Evolutionary conservation across 306 rosid genomes (phyloP).

Genomic region (Cajanus cajan): DNA sequence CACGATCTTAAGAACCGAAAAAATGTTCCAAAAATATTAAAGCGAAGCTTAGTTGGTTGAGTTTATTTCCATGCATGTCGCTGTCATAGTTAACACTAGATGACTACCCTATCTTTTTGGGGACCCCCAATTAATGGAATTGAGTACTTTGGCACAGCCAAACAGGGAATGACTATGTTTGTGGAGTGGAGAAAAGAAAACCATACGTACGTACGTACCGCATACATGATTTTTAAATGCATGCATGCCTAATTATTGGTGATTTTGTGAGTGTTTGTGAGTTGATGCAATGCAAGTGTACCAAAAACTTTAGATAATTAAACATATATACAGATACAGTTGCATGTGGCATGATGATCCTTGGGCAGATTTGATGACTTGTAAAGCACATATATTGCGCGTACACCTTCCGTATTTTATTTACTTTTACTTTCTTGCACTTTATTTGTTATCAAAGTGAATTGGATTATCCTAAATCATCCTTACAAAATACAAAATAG

Average conservation of each 20-base stretch:
- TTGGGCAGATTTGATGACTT: neutral
- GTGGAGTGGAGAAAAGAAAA: neutral
- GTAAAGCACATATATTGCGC: neutral
- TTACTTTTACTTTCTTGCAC: neutral
- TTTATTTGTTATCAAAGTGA: no score
- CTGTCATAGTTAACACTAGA: neutral
- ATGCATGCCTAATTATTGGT: no score
- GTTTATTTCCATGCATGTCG: neutral
- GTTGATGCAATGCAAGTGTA: neutral
- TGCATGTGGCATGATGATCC: neutral
- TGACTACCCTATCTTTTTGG: neutral
- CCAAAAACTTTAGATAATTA: neutral
- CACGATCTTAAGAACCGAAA: constrained; percentile 6
- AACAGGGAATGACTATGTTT: neutral
- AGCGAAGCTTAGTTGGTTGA: neutral
- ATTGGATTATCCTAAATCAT: no score
- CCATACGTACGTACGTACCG: constrained; percentile 10
- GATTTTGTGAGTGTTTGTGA: constrained; percentile 14
- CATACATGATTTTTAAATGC: no score
- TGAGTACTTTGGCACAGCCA: neutral
- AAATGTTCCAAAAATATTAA: neutral
- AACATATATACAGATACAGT: constrained; percentile 19
- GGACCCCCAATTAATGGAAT: neutral
- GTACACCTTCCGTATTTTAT: constrained; percentile 26
- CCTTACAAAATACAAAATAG: no score